Base-by-base conservation (phyloP, 768 basidiomycete species). In the Termitomyces sp. region DNA sequence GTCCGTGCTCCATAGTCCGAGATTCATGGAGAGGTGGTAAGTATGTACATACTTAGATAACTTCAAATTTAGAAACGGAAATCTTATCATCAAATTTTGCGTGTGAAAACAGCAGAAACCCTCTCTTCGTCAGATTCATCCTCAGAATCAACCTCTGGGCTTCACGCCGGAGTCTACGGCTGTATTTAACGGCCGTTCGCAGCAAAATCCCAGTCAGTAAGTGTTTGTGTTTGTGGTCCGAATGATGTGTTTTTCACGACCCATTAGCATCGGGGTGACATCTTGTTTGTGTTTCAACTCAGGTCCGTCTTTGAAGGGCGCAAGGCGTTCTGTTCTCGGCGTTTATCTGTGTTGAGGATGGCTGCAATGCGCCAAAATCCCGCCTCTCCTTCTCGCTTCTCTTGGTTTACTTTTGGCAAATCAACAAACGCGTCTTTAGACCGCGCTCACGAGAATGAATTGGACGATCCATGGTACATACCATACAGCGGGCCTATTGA, bases 401-500 rank as follows among this genome's bases (percentile, higher is more conserved):
- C 65, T 48, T 62, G 65, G 36, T 33, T 64, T 18, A 60, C 63
- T 31, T 57, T 63, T 37, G 60, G 61, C 12, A 57, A 63, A 45
- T 56, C 61, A 36, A 39, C 57, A 18, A 62, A 60, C 45, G 46
- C 60, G 22, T 46, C 55, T 12, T 41, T 51, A 28, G 47, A 39
- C 36, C 62, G 46, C 26, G 36, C 55, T 33, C 53, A 54, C 31
- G 57, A 60, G 45, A 54, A 18, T 42, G 58, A 56, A 45, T 50
- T 55, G n/a, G 54, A 65, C 15, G 79, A 79, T 20, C 80, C 84
- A 56, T 83, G 82, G 80, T 85, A 84, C 69, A 82, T 82, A 49
- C 84, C 85, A 0, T 85, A 87, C 74, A 82, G 81, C 60, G 83
- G 84, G 0, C 83, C 85, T 1, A 79, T 81, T 69, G 84, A 86